Evolutionary conservation across 164 flowering plant genomes (phyloP).

Genomic region (Annona squamosa): DNA sequence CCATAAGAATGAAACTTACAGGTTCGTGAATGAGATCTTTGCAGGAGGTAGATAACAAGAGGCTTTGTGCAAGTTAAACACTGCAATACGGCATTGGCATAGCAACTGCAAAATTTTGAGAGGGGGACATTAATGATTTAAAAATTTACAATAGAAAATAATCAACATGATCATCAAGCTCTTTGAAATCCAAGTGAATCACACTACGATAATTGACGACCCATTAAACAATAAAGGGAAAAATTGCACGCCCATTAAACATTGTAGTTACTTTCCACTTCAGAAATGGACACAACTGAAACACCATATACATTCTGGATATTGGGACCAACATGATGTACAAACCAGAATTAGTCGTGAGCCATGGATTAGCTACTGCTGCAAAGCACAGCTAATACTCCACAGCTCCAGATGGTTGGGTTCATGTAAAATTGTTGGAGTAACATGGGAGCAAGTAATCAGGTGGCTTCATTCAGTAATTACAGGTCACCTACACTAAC

Average conservation of each 20-base stretch:
- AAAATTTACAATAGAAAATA: too few species aligned
- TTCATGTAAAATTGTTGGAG: too few species aligned
- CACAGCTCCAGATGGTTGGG: too few species aligned
- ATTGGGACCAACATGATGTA: background rate
- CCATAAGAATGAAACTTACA: conserved; percentile 30
- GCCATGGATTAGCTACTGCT: too few species aligned
- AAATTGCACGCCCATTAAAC: background rate
- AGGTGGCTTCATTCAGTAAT: too few species aligned
- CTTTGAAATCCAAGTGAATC: background rate
- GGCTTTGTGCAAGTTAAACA: conserved; percentile 84
- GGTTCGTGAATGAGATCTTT: conserved; percentile 58
- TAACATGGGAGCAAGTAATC: too few species aligned
- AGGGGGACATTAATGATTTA: background rate
- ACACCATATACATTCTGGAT: background rate
- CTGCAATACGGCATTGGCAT: conserved; percentile 90
- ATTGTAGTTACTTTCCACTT: background rate
- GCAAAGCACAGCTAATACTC: too few species aligned
- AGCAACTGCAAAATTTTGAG: conserved; percentile 55
- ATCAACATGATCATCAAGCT: background rate
- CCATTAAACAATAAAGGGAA: background rate
- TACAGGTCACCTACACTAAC: too few species aligned
- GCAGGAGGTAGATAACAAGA: conserved; percentile 56
- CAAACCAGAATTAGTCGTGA: background rate
- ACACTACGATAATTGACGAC: background rate
- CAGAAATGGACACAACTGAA: background rate